phyloP scores from a whole-genome alignment of 331 rosid genomes.

The Arachis monticola region DNA sequence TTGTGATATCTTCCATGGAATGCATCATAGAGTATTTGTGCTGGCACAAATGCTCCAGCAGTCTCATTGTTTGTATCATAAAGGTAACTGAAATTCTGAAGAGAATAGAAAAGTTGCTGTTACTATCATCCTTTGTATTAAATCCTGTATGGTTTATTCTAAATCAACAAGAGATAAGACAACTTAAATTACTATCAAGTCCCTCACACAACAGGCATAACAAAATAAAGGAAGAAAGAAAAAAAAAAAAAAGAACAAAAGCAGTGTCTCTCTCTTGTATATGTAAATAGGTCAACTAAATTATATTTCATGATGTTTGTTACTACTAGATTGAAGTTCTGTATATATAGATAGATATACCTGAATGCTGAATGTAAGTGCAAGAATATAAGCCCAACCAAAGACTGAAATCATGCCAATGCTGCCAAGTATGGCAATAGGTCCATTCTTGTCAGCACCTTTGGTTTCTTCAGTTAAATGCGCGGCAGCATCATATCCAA shows the following conservation, averaged over 20 bases:
- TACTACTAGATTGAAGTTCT: neutral
- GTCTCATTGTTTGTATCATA: conserved; percentile 73
- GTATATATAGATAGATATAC: conserved; percentile 34
- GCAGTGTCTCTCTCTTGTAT: neutral
- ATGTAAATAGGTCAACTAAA: neutral
- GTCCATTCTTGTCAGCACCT: conserved; percentile 91
- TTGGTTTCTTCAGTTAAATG: conserved; percentile 90
- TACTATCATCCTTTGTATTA: conserved; percentile 17
- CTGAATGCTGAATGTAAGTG: conserved; percentile 92
- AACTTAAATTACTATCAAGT: neutral
- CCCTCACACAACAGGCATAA: neutral
- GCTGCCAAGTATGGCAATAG: conserved; percentile 79
- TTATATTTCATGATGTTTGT: conserved; percentile 1
- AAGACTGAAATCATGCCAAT: conserved; percentile 76
- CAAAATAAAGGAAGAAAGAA: neutral
- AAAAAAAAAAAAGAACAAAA: neutral
- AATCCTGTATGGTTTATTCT: neutral
- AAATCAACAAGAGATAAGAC: neutral
- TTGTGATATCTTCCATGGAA: conserved; percentile 82
- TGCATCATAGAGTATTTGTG: conserved; percentile 87
- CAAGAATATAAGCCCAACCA: conserved; percentile 91
- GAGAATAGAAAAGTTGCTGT: conserved; percentile 20
- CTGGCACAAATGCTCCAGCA: conserved; percentile 83
- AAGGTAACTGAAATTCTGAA: conserved; percentile 70
- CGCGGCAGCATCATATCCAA: conserved; percentile 95